Evolutionary conservation across 257 asterid species (phyloP).

Genomic region (Perilla frutescens): DNA sequence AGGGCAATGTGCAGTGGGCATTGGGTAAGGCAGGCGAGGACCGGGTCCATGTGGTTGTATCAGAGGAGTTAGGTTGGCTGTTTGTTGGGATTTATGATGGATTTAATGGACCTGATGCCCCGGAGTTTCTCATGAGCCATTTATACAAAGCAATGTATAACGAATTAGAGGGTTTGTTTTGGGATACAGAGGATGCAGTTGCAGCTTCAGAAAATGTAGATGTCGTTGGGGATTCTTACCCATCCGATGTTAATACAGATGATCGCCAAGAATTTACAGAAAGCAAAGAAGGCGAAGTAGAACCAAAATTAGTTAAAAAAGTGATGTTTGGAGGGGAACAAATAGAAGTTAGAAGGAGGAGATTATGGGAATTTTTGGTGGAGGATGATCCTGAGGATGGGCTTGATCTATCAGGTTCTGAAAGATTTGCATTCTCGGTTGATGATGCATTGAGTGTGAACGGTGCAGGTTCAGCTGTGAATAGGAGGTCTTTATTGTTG

Average conservation of each 20-base stretch:
- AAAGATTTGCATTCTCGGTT: constrained; percentile 92
- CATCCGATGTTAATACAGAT: constrained; percentile 34
- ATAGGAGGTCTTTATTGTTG: constrained; percentile 74
- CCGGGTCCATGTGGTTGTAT: constrained; percentile 94
- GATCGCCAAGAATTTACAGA: constrained; percentile 36
- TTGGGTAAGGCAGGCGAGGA: constrained; percentile 97
- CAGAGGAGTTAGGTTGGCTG: constrained; percentile 96
- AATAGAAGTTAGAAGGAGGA: constrained; percentile 77
- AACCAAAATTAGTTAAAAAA: constrained; percentile 53
- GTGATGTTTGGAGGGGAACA: constrained; percentile 78
- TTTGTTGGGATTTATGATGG: constrained; percentile 98
- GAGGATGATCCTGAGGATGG: constrained; percentile 88
- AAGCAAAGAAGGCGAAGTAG: constrained; percentile 46
- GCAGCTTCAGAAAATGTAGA: constrained; percentile 49
- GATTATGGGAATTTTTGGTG: constrained; percentile 88
- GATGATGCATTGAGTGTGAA: constrained; percentile 89
- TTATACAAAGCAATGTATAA: constrained; percentile 82
- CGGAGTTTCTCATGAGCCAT: constrained; percentile 92
- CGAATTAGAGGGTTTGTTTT: constrained; percentile 93
- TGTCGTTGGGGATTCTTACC: constrained; percentile 38
- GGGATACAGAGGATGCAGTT: constrained; percentile 72
- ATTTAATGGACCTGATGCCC: constrained; percentile 97
- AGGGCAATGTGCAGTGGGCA: constrained; percentile 91
- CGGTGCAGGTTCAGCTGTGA: constrained; percentile 77
- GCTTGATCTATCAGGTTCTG: constrained; percentile 95